Evolutionary conservation across 192 early-diverging fungal species (phyloP).

Genomic region (Diversispora epigaea): DNA sequence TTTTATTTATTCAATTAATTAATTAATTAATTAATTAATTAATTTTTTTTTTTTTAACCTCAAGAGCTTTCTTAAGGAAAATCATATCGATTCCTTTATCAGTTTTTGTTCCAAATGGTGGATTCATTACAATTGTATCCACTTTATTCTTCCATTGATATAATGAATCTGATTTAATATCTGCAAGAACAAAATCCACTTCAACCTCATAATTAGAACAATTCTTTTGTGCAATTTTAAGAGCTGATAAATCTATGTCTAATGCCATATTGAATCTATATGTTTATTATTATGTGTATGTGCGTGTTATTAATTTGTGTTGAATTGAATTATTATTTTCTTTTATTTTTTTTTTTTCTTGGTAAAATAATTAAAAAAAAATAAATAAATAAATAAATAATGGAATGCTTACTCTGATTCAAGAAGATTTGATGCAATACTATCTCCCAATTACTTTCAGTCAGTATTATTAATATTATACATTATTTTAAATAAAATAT

Average conservation of each 20-base stretch:
- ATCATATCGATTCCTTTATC: conserved; percentile 74
- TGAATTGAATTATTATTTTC: no score
- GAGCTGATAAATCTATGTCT: conserved; percentile 72
- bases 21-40: neutral
- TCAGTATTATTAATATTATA: neutral
- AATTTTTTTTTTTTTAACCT: conserved; percentile 35
- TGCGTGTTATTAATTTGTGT: no score
- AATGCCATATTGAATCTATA: conserved; percentile 56
- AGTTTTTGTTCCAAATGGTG: conserved; percentile 77
- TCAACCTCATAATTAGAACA: conserved; percentile 58
- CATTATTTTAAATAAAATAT: conserved; percentile 24
- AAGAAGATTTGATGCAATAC: conserved; percentile 59
- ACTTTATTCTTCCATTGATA: conserved; percentile 51
- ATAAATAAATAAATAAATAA: no score
- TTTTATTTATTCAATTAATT: neutral
- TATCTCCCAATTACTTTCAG: neutral
- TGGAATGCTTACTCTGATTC: conserved; percentile 45
- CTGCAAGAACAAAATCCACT: conserved; percentile 65
- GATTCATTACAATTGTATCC: conserved; percentile 81
- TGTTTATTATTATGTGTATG: no score
- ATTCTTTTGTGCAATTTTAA: conserved; percentile 70
- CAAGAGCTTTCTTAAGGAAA: conserved; percentile 69
- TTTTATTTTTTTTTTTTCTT: no score
- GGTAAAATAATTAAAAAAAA: no score
- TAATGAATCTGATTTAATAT: conserved; percentile 40